These are phyloP conservation scores for Acephala macrosclerotiorum DNA, from an alignment of 2,329 filamentous ascomycete species.

Conservation along the genomic window DNA sequence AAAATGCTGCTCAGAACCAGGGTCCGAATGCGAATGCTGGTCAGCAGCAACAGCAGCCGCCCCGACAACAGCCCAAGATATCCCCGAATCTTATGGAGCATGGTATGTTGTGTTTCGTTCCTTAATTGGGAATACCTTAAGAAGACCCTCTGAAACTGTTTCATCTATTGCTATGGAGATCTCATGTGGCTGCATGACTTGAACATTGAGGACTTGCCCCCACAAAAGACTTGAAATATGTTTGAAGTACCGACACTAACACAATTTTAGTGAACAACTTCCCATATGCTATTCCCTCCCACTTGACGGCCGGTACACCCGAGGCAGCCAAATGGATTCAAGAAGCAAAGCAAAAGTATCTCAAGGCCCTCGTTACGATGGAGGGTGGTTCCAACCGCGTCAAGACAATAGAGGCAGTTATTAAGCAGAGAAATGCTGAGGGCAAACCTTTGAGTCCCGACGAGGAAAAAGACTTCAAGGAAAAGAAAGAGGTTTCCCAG, in stretches of 20 bases:
- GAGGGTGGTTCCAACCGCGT: slow-evolving; percentile 53
- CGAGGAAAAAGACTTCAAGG: slow-evolving; percentile 54
- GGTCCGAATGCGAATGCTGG: slow-evolving; percentile 7
- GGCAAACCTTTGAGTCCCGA: slow-evolving; percentile 55
- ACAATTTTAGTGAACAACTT: slow-evolving; percentile 44
- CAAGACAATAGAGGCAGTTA: slow-evolving; percentile 50
- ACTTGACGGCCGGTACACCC: slow-evolving; percentile 52
- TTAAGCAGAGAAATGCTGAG: slow-evolving; percentile 52
- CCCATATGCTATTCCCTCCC: slow-evolving; percentile 53
- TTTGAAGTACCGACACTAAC: too few species aligned
- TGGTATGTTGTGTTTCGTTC: slow-evolving; percentile 43
- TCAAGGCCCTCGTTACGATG: slow-evolving; percentile 57
- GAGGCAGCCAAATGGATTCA: slow-evolving; percentile 55
- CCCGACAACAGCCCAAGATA: slow-evolving; percentile 31
- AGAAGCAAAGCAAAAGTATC: slow-evolving; percentile 56
- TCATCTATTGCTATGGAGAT: too few species aligned
- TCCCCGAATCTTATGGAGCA: slow-evolving; percentile 51
- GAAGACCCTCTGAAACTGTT: too few species aligned
- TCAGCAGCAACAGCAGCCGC: slow-evolving; percentile 25
- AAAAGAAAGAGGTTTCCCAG: slow-evolving; percentile 52
- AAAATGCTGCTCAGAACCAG: slow-evolving; percentile 11
- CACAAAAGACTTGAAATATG: too few species aligned
- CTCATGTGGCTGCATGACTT: too few species aligned
- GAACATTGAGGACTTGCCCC: too few species aligned
- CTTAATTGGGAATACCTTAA: too few species aligned